phyloP scores from a whole-genome alignment of 441 rosid species.

The Gossypium trilobum region DNA sequence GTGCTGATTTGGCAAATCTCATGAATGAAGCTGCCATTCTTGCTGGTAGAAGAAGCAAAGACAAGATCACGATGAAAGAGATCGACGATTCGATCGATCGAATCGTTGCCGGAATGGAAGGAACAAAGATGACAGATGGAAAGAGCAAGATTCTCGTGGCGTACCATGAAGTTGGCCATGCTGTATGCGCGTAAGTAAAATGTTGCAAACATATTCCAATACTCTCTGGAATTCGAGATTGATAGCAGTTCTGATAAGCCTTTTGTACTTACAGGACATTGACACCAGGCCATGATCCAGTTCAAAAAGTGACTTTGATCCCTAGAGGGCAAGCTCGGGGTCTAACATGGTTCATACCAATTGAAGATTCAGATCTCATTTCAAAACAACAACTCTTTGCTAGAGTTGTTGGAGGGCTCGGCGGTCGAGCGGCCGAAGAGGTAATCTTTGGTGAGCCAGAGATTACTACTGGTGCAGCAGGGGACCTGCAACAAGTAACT shows the following conservation, averaged over 20 bases:
- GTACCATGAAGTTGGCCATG: slow-evolving; percentile 67
- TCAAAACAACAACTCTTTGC: slow-evolving; percentile 55
- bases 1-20: slow-evolving; percentile 72
- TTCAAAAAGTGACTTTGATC: slow-evolving; percentile 59
- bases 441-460: slow-evolving; percentile 60
- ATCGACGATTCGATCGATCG: slow-evolving; percentile 60
- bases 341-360: slow-evolving; percentile 60
- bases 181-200: slow-evolving; percentile 50
- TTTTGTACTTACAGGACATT: slow-evolving; percentile 33
- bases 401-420: slow-evolving; percentile 64
- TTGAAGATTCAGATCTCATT: slow-evolving; percentile 53
- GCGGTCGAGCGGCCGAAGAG: slow-evolving; percentile 69
- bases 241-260: not conserved
- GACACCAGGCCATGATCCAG: slow-evolving; percentile 63
- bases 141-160: slow-evolving; percentile 58
- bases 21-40: slow-evolving; percentile 79
- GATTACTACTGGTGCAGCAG: slow-evolving; percentile 65
- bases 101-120: slow-evolving; percentile 65
- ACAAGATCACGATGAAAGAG: slow-evolving; percentile 38
- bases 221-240: not conserved
- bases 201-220: not conserved
- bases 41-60: slow-evolving; percentile 62
- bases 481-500: slow-evolving; percentile 57
- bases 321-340: slow-evolving; percentile 77
- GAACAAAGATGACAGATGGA: slow-evolving; percentile 65